Evolutionary conservation across 768 basidiomycete genomes (phyloP).

Genomic region (Collybia sordida): DNA sequence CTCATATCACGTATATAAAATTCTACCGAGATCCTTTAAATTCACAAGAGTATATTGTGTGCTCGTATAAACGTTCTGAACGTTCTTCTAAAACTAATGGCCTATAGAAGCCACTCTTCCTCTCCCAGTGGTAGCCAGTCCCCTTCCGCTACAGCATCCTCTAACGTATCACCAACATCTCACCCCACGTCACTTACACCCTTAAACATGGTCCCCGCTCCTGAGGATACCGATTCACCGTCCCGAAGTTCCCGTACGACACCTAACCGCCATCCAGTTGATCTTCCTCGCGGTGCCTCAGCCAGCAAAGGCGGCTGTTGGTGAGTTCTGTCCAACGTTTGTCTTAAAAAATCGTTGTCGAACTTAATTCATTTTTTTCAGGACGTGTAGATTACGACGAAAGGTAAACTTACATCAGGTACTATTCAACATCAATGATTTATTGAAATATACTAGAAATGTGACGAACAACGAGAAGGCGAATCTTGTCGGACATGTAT

Average conservation of each 20-base stretch:
- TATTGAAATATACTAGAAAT: constrained; percentile 58
- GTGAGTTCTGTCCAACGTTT: constrained; percentile 41
- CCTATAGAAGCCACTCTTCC: constrained; percentile 46
- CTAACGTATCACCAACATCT: constrained; percentile 47
- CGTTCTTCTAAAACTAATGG: constrained; percentile 36
- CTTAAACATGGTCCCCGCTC: constrained; percentile 36
- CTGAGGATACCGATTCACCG: constrained; percentile 20
- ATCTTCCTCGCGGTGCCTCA: constrained; percentile 51
- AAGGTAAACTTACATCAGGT: constrained; percentile 51
- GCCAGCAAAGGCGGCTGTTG: constrained; percentile 79
- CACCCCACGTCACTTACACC: constrained; percentile 30
- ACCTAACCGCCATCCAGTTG: constrained; percentile 45
- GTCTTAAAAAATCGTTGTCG: constrained; percentile 2
- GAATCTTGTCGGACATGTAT: constrained; percentile 81
- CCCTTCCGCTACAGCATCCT: constrained; percentile 40
- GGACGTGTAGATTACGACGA: constrained; percentile 83
- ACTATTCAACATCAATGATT: neutral
- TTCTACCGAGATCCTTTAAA: constrained; percentile 34
- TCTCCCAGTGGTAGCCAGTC: constrained; percentile 51
- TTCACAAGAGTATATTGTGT: constrained; percentile 19
- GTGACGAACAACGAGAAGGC: constrained; percentile 80
- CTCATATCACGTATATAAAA: constrained; percentile 33
- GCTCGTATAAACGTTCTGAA: constrained; percentile 15
- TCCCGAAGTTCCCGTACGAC: constrained; percentile 39
- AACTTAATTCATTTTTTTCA: constrained; percentile 25